phyloP scores from a whole-genome alignment of 495 filamentous ascomycete species.

The Parmelia sp. region DNA sequence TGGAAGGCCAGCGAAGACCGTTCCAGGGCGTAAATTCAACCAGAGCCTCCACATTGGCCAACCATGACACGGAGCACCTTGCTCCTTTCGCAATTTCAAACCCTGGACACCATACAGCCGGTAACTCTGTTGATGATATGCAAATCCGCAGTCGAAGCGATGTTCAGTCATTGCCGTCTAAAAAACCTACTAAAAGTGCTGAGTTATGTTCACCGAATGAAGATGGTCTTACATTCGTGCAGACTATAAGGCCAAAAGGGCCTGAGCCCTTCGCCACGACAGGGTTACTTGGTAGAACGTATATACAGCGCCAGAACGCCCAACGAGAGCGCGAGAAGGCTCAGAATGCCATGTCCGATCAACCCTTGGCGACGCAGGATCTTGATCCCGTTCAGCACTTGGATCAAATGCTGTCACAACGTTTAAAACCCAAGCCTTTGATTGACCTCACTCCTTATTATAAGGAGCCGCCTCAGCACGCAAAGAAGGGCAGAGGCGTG shows the following conservation, averaged over 20 bases:
- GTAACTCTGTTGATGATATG: constrained; percentile 36
- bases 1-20: background rate
- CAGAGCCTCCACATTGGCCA: background rate
- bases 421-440: constrained; percentile 52
- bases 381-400: background rate
- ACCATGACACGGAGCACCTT: background rate
- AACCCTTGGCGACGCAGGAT: constrained; percentile 12
- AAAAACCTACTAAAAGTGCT: constrained; percentile 32
- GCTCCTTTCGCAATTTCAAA: constrained; percentile 20
- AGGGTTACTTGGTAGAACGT: constrained; percentile 57
- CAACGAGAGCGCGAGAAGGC: constrained; percentile 46
- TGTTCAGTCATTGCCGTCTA: constrained; percentile 42
- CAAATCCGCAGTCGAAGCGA: constrained; percentile 38
- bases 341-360: constrained; percentile 14
- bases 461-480: constrained; percentile 65
- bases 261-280: constrained; percentile 47
- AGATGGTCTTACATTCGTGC: constrained; percentile 22
- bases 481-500: constrained; percentile 61
- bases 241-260: constrained; percentile 26
- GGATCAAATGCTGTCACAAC: constrained; percentile 31
- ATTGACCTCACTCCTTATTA: constrained; percentile 72
- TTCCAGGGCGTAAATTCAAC: background rate
- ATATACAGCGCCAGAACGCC: constrained; percentile 53
- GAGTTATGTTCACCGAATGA: constrained; percentile 22
- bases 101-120: constrained; percentile 46